Base-by-base conservation (phyloP, 768 basidiomycete species). In the Termitomyces sp. region DNA sequence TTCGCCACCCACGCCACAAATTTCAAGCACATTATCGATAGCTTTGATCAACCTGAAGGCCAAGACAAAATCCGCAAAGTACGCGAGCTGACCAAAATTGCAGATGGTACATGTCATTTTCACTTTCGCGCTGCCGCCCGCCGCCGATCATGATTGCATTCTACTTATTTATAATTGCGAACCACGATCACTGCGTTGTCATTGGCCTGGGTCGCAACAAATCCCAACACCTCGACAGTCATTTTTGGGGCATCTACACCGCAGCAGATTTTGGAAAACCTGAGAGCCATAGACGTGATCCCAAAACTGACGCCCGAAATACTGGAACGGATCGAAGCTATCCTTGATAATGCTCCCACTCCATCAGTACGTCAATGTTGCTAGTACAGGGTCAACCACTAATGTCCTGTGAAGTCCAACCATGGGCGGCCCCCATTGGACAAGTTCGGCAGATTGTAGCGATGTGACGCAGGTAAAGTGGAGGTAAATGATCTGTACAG, bases 1-100 rank as follows among this genome's bases (percentile, higher is more conserved):
- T 49, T 49, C 48, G 48, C 48, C 48, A 49, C 48, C 48, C 30
- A 48, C 32, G 48, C 48, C 48, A 49, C 48, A 49, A 13, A 34
- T 22, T 22, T 14, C 13, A 34, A 49, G n/a, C 16, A 16, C 33
- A 22, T 49, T 9, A 34, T 24, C 7, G 48, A 43, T 22, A 22
- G 9, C 20, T 22, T 34, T 24, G 5, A 32, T 49, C 33, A 34
- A 12, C 13, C 6, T 24, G 3, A 34, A 22, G 20, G 20, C 32
- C 42, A 22, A 43, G 20, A 43, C 10, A 13, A 43, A 20, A 20
- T 24, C 14, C 48, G 22, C 48, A 16, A 49, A 49, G 32, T 34
- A 16, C 48, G 48, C 33, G 32, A 34, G 48, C 33, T 34, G 20
- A 49, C 33, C 13, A 16, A 43, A 34, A 49, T 49, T 34, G n/a